A percentile compares a stretch with the other conserved stretches of the same genome.
phyloP scores from a whole-genome alignment of 176 grass and related monocot genomes.

The Dendrocalamus sinicus region DNA sequence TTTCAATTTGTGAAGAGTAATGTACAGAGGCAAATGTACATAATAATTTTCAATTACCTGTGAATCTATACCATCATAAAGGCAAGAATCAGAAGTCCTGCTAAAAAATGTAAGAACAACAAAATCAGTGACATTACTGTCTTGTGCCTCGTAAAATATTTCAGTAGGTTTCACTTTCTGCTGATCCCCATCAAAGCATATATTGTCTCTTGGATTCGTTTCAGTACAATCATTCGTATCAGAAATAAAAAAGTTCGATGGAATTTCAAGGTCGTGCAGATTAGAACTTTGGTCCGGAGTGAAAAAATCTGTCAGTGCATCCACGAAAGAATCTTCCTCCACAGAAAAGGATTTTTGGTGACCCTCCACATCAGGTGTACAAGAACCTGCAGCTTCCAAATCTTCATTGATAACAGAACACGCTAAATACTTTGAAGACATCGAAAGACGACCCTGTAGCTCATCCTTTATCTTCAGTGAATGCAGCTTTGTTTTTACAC shows the following conservation, averaged over 20 bases:
- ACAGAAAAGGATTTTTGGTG: conserved; percentile 50
- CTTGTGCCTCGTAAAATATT: conserved; percentile 87
- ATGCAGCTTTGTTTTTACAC: conserved; percentile 92
- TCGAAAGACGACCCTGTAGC: conserved; percentile 69
- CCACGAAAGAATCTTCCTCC: conserved; percentile 94
- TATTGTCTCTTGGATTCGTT: conserved; percentile 17
- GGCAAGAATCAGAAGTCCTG: conserved; percentile 78
- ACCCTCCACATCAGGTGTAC: conserved; percentile 51
- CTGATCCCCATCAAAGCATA: conserved; percentile 47
- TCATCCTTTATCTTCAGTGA: conserved; percentile 90
- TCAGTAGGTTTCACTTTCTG: conserved; percentile 57
- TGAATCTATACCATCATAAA: conserved; percentile 92
- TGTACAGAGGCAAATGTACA: not conserved
- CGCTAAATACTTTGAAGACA: conserved; percentile 70
- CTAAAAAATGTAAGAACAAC: conserved; percentile 81
- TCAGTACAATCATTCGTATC: conserved; percentile 46
- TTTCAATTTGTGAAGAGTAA: not conserved
- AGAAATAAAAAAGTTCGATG: conserved; percentile 31
- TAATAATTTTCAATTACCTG: conserved; percentile 61
- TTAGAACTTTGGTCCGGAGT: conserved; percentile 54
- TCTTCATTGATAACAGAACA: conserved; percentile 84
- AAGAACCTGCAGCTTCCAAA: conserved; percentile 40
- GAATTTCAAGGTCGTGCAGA: conserved; percentile 50
- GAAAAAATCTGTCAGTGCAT: conserved; percentile 93
- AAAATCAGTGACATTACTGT: conserved; percentile 81